Base-by-base conservation (phyloP, 805 yeast genomes). In the Suhomyces sp. region DNA sequence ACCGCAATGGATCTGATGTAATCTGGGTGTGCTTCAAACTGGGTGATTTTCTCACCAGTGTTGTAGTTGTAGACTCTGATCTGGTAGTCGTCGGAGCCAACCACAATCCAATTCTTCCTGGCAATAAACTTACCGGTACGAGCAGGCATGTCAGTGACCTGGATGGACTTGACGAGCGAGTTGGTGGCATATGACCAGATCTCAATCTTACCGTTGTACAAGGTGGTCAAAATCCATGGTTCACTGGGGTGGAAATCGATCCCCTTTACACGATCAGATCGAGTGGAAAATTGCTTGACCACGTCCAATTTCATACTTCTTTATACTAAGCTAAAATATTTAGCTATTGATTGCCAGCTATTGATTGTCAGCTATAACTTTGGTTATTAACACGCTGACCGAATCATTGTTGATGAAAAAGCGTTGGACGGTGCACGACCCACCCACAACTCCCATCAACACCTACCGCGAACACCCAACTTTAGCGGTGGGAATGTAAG, bases 1-100 rank as follows among this genome's bases (percentile, higher is more conserved):
- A 93, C 96, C 9, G 96, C 94, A 58, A 94, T 82, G 51, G 89
- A 84, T 68, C 99, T 85, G 64, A 94, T 88, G 71, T 94, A 94
- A 71, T 94, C 99, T 7, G 97, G 97, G 67, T 94, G 99, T 8
- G 97, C 98, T 75, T 94, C 99, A 65, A 93, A 94, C 72, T 92
- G 98, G 37, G 89, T 81, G 56, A 94, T 82, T 68, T 90, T 91
- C 72, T 94, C 99, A 52, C 96, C 92, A 17, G 99, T 94, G 72
- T 90, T 90, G 77, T 89, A 91, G 72, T 94, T 94, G 78, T 83
- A 94, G 27, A 94, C 96, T 64, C 99, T 84, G 53, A 94, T 76
- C 66, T 88, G 93, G 80, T 89, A 93, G 72, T 94, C 99, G 68
- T 94, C 99, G 48, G 96, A 82, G 25, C 99, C 99, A 40, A 91